Base-by-base conservation (phyloP, 371 early-diverging fungal species). In the Sporodiniella umbellata region DNA sequence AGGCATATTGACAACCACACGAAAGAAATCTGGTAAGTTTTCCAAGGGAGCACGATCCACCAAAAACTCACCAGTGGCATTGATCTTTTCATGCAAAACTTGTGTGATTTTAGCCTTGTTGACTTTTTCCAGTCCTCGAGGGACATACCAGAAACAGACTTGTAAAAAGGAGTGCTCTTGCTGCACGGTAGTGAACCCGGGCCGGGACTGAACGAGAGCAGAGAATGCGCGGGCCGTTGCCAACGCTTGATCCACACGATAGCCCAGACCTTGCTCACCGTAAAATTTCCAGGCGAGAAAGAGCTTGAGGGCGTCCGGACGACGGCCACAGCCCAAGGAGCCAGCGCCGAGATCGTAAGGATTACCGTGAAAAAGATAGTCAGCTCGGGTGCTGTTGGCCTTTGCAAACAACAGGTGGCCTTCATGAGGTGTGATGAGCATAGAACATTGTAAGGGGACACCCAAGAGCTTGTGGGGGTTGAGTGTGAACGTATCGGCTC, bases 391-490 rank as follows among this genome's bases (percentile, higher is more conserved):
- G 0, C 82, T 61, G 47, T 90, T 88, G 39, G 85, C 75, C 17
- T 72, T 58, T 0, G 75, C 71, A 51, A 86, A 81, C 8, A 74
- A 45, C 22, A 64, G 19, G 31, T 75, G 70, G 0, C 66, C 76
- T 17, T 64, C 26, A 12, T 75, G 76, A 21, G 80, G 70, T n/a
- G 88, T 78, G 4, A 92, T 54, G 11, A 94, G 59, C 56, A 86
- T 80, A 19, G 91, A 89, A 58, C 94, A 94, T 61, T 91, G 92
- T 43, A 88, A 54, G 0, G 94, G 89, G 8, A 88, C 84, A 31
- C 92, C 92, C 22, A 94, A 62, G 51, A 94, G 72, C 69, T 94
- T 94, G 68, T 94, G 94, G 4, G 94, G 93, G 49, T 90, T 92
- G 42, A 92, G 30, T 0, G 89, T 87, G 39, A 92, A 71, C 14